Conservation (phyloP, 768 basidiomycete species). For the Leccinum subtestaceum region DNA sequence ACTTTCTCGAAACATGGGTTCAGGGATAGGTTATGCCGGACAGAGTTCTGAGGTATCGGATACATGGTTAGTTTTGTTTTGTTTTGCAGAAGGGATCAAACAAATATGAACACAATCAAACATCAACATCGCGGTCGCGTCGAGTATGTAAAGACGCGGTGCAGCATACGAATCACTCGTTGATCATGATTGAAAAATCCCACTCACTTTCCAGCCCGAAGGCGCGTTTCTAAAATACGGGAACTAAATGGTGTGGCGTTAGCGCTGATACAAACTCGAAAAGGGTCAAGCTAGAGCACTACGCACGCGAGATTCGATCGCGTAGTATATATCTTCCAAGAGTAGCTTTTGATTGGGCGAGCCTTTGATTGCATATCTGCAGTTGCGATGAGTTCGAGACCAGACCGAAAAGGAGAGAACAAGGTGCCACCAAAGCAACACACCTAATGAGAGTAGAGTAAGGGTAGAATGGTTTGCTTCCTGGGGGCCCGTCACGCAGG, state of each 20-base stretch:
- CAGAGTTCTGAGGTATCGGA: slow-evolving; percentile 67
- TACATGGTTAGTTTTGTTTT: slow-evolving; percentile 27
- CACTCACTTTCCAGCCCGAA: slow-evolving; percentile 86
- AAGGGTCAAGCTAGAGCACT: not conserved
- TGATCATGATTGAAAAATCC: not conserved
- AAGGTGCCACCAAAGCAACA: slow-evolving; percentile 27
- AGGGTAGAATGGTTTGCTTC: slow-evolving; percentile 88
- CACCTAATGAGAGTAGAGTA: slow-evolving; percentile 90
- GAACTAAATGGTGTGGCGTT: slow-evolving; percentile 48
- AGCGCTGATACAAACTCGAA: slow-evolving; percentile 4
- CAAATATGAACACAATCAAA: slow-evolving; percentile 61
- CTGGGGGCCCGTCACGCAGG: slow-evolving; percentile 81
- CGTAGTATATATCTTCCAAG: slow-evolving; percentile 89
- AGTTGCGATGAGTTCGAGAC: slow-evolving; percentile 7
- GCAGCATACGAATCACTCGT: not conserved
- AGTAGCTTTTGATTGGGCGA: slow-evolving; percentile 84
- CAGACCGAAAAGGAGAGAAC: not conserved
- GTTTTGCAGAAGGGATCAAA: slow-evolving; percentile 37
- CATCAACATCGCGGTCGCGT: slow-evolving; percentile 62
- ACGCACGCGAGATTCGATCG: slow-evolving; percentile 83
- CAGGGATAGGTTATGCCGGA: slow-evolving; percentile 85
- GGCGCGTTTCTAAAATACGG: slow-evolving; percentile 87
- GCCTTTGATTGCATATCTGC: slow-evolving; percentile 87
- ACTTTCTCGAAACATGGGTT: slow-evolving; percentile 93
- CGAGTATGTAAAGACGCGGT: slow-evolving; percentile 10